Percentiles rank a stretch among this genome's conserved stretches.
Evolutionary conservation across 805 yeast species (phyloP).

Genomic region (Cyberlindnera euphorbiiphila): DNA sequence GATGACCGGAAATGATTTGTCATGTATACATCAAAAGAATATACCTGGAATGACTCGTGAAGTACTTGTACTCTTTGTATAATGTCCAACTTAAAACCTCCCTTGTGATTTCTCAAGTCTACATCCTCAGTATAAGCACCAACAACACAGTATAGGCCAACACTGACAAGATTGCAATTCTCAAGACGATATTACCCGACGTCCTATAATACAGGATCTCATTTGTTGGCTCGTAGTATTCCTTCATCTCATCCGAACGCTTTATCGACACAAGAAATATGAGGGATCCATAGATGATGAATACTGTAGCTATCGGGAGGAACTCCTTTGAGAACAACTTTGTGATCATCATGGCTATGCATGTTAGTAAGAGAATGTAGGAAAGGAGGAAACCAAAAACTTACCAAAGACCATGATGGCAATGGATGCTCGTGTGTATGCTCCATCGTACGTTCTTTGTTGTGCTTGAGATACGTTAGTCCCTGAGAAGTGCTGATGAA

Average conservation of each 20-base stretch:
- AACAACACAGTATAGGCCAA: conserved; percentile 48
- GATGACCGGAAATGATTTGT: too few species aligned
- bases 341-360: conserved; percentile 46
- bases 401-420: conserved; percentile 55
- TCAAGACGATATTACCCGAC: conserved; percentile 56
- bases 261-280: conserved; percentile 37
- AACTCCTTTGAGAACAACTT: conserved; percentile 63
- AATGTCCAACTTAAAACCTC: too few species aligned
- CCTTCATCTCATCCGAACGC: conserved; percentile 32
- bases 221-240: conserved; percentile 36
- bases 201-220: conserved; percentile 46
- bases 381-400: background rate
- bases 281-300: conserved; percentile 54
- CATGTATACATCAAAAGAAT: too few species aligned
- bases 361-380: background rate
- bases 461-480: conserved; percentile 6
- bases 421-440: conserved; percentile 70
- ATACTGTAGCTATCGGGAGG: conserved; percentile 62
- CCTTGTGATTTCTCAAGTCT: too few species aligned
- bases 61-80: too few species aligned
- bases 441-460: conserved; percentile 83
- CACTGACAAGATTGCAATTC: conserved; percentile 47
- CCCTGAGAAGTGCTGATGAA: background rate
- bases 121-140: conserved; percentile 45
- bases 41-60: too few species aligned